Conservation (phyloP, 768 basidiomycete species). For the Naganishia vishniacii region DNA sequence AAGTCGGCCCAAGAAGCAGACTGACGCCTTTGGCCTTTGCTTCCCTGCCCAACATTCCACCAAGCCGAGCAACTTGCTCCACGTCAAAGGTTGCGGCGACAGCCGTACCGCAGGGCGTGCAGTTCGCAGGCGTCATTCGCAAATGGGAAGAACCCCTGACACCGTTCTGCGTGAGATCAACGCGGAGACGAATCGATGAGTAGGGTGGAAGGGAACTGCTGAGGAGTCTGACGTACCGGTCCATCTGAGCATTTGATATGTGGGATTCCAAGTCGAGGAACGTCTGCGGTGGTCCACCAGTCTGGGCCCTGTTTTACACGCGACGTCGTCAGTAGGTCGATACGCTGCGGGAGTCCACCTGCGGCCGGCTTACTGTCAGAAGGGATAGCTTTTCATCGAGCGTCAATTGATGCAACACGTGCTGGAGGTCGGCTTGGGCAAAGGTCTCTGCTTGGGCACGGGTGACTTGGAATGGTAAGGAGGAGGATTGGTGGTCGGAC, state of each 20-base stretch:
- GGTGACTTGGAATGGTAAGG: neutral
- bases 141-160: slow-evolving; percentile 7
- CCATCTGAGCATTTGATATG: slow-evolving; percentile 24
- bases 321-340: neutral
- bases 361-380: neutral
- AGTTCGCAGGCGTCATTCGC: slow-evolving; percentile 7
- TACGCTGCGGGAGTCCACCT: neutral
- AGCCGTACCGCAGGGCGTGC: slow-evolving; percentile 19
- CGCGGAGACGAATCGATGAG: neutral
- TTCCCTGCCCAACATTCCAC: slow-evolving; percentile 12
- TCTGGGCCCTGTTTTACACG: slow-evolving; percentile 5
- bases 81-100: slow-evolving; percentile 15
- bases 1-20: neutral
- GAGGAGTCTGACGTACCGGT: neutral
- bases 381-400: slow-evolving; percentile 11
- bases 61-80: neutral
- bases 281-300: slow-evolving; percentile 21
- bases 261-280: slow-evolving; percentile 18
- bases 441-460: slow-evolving; percentile 1
- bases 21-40: slow-evolving; percentile 10
- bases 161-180: neutral
- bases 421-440: slow-evolving; percentile 1
- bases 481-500: neutral
- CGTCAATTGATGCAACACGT: neutral
- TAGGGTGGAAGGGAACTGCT: neutral